A percentile compares a stretch with the other conserved stretches of the same genome.
Evolutionary conservation across 176 grass and related monocot species (phyloP).

Genomic region (Oryza officinalis): DNA sequence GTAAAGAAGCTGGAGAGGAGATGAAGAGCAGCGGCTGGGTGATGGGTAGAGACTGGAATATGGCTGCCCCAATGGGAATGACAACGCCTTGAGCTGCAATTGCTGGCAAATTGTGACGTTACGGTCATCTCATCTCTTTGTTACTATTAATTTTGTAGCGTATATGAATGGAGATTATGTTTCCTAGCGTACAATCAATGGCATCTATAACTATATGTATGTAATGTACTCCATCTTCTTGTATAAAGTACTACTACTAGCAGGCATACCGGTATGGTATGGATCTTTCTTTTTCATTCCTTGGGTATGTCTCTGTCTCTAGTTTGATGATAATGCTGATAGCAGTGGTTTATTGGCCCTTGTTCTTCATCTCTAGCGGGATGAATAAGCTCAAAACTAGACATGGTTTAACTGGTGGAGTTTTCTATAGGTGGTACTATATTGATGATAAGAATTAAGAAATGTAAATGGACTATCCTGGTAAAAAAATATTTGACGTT

Average conservation of each 20-base stretch:
- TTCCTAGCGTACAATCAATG: background rate
- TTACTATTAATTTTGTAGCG: slow-evolving; percentile 29
- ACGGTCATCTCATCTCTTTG: background rate
- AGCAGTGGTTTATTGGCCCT: background rate
- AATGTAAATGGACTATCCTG: too few relatives aligned
- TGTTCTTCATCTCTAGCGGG: background rate
- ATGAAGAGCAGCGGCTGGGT: slow-evolving; percentile 39
- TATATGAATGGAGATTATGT: slow-evolving; percentile 15
- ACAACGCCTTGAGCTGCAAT: slow-evolving; percentile 13
- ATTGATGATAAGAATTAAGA: too few relatives aligned
- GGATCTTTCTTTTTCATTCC: background rate
- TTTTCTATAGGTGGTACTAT: too few relatives aligned
- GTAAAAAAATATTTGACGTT: too few relatives aligned
- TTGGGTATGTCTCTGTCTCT: background rate
- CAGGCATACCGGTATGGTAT: background rate
- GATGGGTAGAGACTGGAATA: slow-evolving; percentile 14
- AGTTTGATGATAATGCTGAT: background rate
- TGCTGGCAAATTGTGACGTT: background rate
- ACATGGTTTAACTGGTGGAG: too few relatives aligned
- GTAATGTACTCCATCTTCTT: background rate
- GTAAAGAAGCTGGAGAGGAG: slow-evolving; percentile 56
- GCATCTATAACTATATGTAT: background rate
- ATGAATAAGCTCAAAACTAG: background rate
- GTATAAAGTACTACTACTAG: background rate
- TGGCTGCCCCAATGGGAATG: slow-evolving; percentile 24